Base-by-base conservation (phyloP, 257 asterid species). In the Buddleja alternifolia region DNA sequence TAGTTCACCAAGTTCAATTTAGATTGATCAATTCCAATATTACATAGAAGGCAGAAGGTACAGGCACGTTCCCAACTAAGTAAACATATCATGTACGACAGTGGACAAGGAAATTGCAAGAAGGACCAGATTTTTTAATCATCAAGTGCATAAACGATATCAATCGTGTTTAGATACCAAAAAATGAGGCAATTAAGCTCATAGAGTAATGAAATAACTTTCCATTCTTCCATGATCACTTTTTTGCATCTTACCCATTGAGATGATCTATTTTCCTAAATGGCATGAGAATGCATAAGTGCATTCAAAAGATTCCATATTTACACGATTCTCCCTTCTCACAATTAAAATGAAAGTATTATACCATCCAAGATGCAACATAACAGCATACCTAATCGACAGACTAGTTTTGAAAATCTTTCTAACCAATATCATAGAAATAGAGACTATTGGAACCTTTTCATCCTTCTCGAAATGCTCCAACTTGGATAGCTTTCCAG, bases 391-490 rank as follows among this genome's bases (percentile, higher is more conserved):
- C 25, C 66, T 19, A 55, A 36, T 34, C 7, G 23, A 62, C 24
- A 53, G 42, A 62, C n/a, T 60, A 52, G 11, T 20, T 62, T 57
- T 15, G 59, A 20, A 53, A 51, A 60, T 19, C 67, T 40, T 4
- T 63, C 21, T 23, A 40, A 56, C 16, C 36, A 34, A 52, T 57
- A 32, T 23, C 71, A 69, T 11, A 34, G 10, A 54, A 25, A 61
- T 29, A 17, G 0, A 34, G 19, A 17, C 40, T 51, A 17, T 48
- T 50, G 48, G 71, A 73, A 90, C 97, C 99, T 93, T 93, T 80
- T 90, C 99, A 79, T 93, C 96, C 66, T 72, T 84, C 88, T 88
- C 91, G 63, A 93, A 93, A 79, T 88, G 93, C 78, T 93, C 97
- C 90, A 93, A 77, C 83, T 93, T 93, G 61, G 96, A 83, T 21